Evolutionary conservation across 805 yeast species (phyloP), one percentile per base, ranked within the genome.

Genomic region (Pichia eremophila): DNA sequence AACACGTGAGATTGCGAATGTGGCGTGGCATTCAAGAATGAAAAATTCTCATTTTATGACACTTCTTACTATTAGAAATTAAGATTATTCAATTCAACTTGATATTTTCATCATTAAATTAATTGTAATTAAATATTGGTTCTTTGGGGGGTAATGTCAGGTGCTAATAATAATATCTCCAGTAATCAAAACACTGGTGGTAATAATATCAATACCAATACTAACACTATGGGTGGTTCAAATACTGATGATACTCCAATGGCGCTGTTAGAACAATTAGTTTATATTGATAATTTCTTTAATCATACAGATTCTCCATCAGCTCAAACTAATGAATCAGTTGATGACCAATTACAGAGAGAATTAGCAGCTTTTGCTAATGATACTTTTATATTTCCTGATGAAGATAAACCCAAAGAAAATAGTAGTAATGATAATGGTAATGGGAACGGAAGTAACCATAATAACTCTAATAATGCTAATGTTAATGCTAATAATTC

Each of bases 331-430:
- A 70, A 44, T 69, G 66, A 62, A 55, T 66, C 67, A 37, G 66
- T 75, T 28, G 81, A 77, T 54, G 79, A 75, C 51, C 73, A 76
- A 45, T 56, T 77, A 27, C 74, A 79, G 7, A 78, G 77, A 17
- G 93, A 85, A 58, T 71, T 85, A 52, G 85, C 87, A 17, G 90
- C 89, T 1, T 85, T 85, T 72, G 91, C 90, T 0, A 90, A 84
- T 56, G 90, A 83, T 50, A 75, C 86, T 3, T 85, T 85, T 54
- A 75, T 85, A 3, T 85, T 85, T 59, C 88, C 91, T 1, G 93
- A 85, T 59, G 93, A 85, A 58, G 91, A 84, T 35, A 83, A 83
- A 59, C 82, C 83, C 1, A 72, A 67, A 50, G 50, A 53, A 19
- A 40, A 41, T 1, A 41, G 49, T 14, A 43, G 46, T 4, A 32